Base-by-base conservation (phyloP, 768 basidiomycete species). In the Megacollybia marginata region DNA sequence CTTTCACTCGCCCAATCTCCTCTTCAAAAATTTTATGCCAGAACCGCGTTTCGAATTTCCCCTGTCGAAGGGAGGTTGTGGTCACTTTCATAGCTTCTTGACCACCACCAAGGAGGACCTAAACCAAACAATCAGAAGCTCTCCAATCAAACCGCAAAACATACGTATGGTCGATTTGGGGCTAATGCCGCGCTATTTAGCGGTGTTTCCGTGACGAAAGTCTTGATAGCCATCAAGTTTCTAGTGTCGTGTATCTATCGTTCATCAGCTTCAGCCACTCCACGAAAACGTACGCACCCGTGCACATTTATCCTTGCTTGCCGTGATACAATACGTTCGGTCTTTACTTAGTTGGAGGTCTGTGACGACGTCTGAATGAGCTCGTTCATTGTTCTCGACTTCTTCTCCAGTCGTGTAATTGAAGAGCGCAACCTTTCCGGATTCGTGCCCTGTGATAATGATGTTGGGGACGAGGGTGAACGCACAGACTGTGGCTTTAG, bases 71-170 rank as follows among this genome's bases (percentile, higher is more conserved):
- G 2, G 92, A 92, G 1, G 95, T 98, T 8, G 92, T 98, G 12
- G 96, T 97, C 46, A 98, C 96, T 59, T 73, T 83, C 92, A 92
- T 95, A 4, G 96, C 96, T 63, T 96, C 95, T 68, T 98, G 96
- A 40, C 96, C 96, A 65, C 96, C 95, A 42, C 96, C 96, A 19
- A 96, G 74, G 32, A 98, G 78, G 40, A 94, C 77, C 89, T 92
- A 49, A 8, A 44, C 32, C 38, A 33, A 38, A 48, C 35, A 9
- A 11, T n/a, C 16, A 32, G 50, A 28, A 28, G 23, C 23, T 28
- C 23, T 28, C 6, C 2, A 40, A 12, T 36, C 33, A 18, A 33
- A 47, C 16, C n/a, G 12, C 18, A 5, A 36, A 23, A 65, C 80
- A 55, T 51, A 89, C 90, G 61, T 93, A 97, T 45, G 94, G 95